Evolutionary conservation across 352 stramenopile genomes (phyloP).

Genomic region (Globisporangium parvum): DNA sequence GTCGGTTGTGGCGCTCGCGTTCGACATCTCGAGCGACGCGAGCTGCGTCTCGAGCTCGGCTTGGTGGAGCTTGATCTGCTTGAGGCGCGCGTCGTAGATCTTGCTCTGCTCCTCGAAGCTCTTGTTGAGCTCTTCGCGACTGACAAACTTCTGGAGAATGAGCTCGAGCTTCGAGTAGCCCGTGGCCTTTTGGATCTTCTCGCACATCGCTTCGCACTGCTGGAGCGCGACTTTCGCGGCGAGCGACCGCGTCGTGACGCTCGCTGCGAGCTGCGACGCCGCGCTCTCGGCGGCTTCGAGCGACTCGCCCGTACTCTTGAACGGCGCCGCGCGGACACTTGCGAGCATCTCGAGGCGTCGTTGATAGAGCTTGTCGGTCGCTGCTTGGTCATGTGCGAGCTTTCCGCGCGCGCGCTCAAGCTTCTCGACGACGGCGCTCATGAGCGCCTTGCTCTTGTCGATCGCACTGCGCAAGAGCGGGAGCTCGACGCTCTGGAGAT

Average conservation of each 20-base stretch:
- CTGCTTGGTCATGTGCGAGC: constrained; percentile 56
- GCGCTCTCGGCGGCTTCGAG: constrained; percentile 21
- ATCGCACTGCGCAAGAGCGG: constrained; percentile 43
- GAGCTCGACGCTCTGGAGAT: constrained; percentile 52
- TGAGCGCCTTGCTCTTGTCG: constrained; percentile 55
- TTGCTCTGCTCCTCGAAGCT: constrained; percentile 82
- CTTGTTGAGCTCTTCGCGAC: constrained; percentile 66
- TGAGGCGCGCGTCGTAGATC: constrained; percentile 70
- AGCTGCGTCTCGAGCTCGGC: constrained; percentile 67
- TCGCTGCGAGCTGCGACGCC: constrained; percentile 22
- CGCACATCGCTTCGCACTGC: constrained; percentile 77
- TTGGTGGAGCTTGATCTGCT: constrained; percentile 77
- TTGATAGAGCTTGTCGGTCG: constrained; percentile 65
- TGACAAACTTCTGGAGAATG: constrained; percentile 76
- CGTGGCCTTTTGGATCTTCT: constrained; percentile 79
- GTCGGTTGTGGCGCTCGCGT: constrained; percentile 36
- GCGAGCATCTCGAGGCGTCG: constrained; percentile 71
- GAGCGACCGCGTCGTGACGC: constrained; percentile 42
- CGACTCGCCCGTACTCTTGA: constrained; percentile 13
- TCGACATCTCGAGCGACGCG: constrained; percentile 55
- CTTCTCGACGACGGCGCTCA: constrained; percentile 59
- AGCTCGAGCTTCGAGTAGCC: constrained; percentile 72
- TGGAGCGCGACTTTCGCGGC: constrained; percentile 69
- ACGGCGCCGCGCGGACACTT: constrained; percentile 29
- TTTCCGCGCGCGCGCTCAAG: constrained; percentile 57